Percentiles rank a stretch among this genome's conserved stretches.
Evolutionary conservation across 2,329 filamentous ascomycete genomes (phyloP).

Genomic region (Aspergillus puulaauensis): DNA sequence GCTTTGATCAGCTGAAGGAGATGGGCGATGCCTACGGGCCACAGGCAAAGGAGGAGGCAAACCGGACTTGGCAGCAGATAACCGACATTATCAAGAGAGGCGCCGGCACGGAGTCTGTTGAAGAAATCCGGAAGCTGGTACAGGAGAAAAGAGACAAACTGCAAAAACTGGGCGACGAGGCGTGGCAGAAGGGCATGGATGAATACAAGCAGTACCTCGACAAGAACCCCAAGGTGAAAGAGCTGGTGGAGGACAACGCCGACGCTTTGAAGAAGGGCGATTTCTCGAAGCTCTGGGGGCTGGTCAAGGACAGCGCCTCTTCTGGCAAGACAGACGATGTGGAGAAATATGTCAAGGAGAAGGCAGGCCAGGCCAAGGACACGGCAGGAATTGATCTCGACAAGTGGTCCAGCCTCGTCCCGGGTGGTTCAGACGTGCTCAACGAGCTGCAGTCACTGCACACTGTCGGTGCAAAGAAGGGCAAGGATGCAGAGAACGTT

Average conservation of each 20-base stretch:
- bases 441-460: conserved; percentile 65
- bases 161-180: conserved; percentile 67
- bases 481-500: conserved; percentile 66
- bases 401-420: conserved; percentile 65
- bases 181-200: conserved; percentile 70
- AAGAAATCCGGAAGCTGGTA: conserved; percentile 60
- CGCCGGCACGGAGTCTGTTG: conserved; percentile 52
- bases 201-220: conserved; percentile 71
- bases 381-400: conserved; percentile 52
- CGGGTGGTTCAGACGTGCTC: conserved; percentile 63
- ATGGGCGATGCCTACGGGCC: conserved; percentile 70
- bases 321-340: conserved; percentile 61
- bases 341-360: conserved; percentile 61
- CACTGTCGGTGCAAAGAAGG: conserved; percentile 66
- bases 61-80: conserved; percentile 68
- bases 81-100: conserved; percentile 64
- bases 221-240: conserved; percentile 73
- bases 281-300: conserved; percentile 61
- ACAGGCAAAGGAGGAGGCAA: conserved; percentile 73
- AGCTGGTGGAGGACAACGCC: conserved; percentile 69
- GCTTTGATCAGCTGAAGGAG: conserved; percentile 66
- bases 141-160: conserved; percentile 70
- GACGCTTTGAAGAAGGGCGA: conserved; percentile 68
- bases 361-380: conserved; percentile 58
- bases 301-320: conserved; percentile 60